Evolutionary conservation across 768 basidiomycete species (phyloP).

Genomic region (Boletales sp.): DNA sequence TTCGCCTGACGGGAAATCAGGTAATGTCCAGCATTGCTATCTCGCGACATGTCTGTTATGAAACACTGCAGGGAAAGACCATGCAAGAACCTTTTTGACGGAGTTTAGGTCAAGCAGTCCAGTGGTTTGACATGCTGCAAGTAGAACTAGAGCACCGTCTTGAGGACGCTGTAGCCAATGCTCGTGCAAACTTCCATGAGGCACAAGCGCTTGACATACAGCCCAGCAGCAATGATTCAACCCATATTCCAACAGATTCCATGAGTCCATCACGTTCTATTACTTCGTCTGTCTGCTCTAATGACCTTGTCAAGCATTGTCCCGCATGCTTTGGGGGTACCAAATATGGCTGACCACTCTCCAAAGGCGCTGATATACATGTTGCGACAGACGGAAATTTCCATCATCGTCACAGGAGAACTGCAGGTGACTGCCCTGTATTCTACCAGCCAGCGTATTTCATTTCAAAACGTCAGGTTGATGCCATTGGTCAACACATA

Average conservation of each 20-base stretch:
- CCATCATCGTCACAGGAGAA: not conserved
- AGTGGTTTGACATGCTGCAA: conserved; percentile 28
- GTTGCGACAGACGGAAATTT: conserved; percentile 15
- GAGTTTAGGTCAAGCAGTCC: conserved; percentile 21
- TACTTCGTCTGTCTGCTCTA: too few species aligned
- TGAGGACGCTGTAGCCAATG: too few species aligned
- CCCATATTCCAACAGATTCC: too few species aligned
- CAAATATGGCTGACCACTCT: conserved; percentile 4
- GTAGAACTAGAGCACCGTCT: not conserved
- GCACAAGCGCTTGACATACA: too few species aligned
- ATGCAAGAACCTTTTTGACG: conserved; percentile 31
- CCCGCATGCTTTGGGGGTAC: conserved; percentile 29
- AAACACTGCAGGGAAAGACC: conserved; percentile 14
- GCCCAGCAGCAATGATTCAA: too few species aligned
- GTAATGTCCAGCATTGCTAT: too few species aligned
- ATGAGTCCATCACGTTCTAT: too few species aligned
- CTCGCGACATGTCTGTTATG: too few species aligned
- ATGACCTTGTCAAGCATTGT: conserved; percentile 17
- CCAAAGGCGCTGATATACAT: conserved; percentile 34
- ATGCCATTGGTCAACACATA: not conserved
- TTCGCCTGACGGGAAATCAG: not conserved
- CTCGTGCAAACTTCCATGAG: too few species aligned
- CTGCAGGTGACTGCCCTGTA: not conserved
- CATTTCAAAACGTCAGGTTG: conserved; percentile 19
- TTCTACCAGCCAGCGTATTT: not conserved